Percentiles rank a stretch among this genome's conserved stretches.
Evolutionary conservation across 108 stramenopile species (phyloP).

Genomic region (Halocafeteria seosinensis): DNA sequence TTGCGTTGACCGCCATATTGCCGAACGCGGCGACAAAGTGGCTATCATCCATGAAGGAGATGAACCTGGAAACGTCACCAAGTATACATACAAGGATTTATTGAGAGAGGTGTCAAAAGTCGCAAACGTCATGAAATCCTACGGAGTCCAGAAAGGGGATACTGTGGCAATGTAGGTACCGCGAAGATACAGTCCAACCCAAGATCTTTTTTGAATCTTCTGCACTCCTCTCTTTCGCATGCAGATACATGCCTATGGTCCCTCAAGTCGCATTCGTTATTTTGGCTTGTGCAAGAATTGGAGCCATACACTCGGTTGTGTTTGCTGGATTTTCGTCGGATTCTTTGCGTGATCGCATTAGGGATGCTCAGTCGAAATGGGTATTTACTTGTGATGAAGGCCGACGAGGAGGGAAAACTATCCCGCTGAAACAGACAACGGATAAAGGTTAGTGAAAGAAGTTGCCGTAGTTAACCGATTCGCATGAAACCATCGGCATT

Average conservation of each 20-base stretch:
- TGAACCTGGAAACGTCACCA: conserved; percentile 47
- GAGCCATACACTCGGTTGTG: conserved; percentile 84
- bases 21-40: conserved; percentile 38
- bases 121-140: conserved; percentile 63
- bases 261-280: conserved; percentile 83
- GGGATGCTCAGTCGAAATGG: conserved; percentile 55
- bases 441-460: too few relatives aligned
- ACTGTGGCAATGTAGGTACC: conserved; percentile 42
- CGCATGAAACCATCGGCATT: too few relatives aligned
- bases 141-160: conserved; percentile 31
- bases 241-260: conserved; percentile 99
- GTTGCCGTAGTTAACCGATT: too few relatives aligned
- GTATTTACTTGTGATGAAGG: conserved; percentile 23
- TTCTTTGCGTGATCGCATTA: conserved; percentile 68
- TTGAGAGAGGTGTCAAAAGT: conserved; percentile 52
- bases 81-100: conserved; percentile 53
- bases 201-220: too few relatives aligned
- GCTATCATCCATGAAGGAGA: conserved; percentile 70
- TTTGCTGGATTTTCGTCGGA: conserved; percentile 90
- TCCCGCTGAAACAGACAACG: conserved; percentile 67
- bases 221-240: too few relatives aligned
- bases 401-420: conserved; percentile 39
- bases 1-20: conserved; percentile 37
- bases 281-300: conserved; percentile 90
- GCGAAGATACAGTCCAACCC: too few relatives aligned